Base-by-base conservation (phyloP, 768 basidiomycete genomes). In the Hygrophorus russula region DNA sequence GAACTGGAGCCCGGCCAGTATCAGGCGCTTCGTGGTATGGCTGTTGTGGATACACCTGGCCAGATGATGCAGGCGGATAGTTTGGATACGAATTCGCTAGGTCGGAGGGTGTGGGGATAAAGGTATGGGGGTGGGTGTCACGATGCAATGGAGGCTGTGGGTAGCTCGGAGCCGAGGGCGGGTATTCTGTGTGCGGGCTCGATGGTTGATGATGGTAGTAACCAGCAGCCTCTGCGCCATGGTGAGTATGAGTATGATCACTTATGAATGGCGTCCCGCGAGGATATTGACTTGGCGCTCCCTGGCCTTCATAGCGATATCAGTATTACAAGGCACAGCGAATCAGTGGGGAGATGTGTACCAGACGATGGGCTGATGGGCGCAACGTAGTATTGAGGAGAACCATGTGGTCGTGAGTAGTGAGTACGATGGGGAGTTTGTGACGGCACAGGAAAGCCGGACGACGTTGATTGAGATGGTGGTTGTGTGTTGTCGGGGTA, bases 81-180 rank as follows among this genome's bases (percentile, higher is more conserved):
- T 52, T 58, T 3, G 63, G 58, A 47, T 66, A 64, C 19, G 55
- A 50, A 36, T 57, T 52, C 12, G 56, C 62, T 4, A 66, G 47
- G 39, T 74, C 69, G 2, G 69, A 69, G 5, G 73, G 72, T 0
- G 73, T 73, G 4, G 72, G 69, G 33, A 73, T 69, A 50, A 74
- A 74, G 5, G 62, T 60, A 2, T 24, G 28, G 18, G 15, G 11
- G 2, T 45, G 33, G 12, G 20, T 28, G 17, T 45, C 36, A 13
- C 29, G 44, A 34, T 45, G 27, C 15, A 39, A 14, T n/a, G 38
- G n/a, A n/a, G n/a, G 17, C 3, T 2, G 52, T 33, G 46, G 52
- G 49, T 51, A 54, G 52, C 5, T 39, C 36, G 32, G 51, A 12
- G 41, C 45, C 46, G 36, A 46, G 18, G n/a, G 44, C 52, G 37